phyloP scores from a whole-genome alignment of 352 stramenopile species.

The Globisporangium perplexum region DNA sequence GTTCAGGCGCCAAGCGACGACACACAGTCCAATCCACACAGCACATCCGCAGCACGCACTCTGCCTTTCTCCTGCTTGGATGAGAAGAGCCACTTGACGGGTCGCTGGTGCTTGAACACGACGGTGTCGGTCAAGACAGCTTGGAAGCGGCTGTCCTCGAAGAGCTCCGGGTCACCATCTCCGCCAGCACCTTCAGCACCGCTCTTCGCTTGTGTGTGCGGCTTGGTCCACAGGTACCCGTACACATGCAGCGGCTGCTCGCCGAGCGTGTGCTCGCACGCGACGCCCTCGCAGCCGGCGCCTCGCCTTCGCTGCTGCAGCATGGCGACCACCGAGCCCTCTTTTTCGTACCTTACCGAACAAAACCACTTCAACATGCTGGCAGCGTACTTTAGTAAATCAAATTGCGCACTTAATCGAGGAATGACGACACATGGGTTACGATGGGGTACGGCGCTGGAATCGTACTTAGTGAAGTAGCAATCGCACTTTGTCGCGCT shows the following conservation, averaged over 20 bases:
- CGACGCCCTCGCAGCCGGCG: conserved; percentile 50
- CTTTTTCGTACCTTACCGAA: too few species aligned
- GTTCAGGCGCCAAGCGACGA: neutral
- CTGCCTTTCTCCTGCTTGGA: conserved; percentile 67
- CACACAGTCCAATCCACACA: neutral
- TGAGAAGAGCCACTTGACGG: conserved; percentile 65
- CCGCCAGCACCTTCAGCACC: neutral
- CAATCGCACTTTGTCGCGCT: neutral
- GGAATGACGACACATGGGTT: too few species aligned
- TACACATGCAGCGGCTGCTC: conserved; percentile 63
- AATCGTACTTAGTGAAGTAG: too few species aligned
- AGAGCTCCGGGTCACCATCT: neutral
- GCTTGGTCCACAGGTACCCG: conserved; percentile 50
- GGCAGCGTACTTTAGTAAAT: neutral
- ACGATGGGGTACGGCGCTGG: too few species aligned
- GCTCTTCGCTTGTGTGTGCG: conserved; percentile 1
- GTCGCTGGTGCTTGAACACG: conserved; percentile 66
- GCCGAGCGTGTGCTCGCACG: conserved; percentile 54
- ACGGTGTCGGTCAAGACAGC: conserved; percentile 63
- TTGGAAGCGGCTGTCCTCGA: conserved; percentile 19
- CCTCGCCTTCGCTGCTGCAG: conserved; percentile 23
- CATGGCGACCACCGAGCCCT: neutral
- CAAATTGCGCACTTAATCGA: neutral
- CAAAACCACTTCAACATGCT: conserved; percentile 1
- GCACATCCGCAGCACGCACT: conserved; percentile 12